Evolutionary conservation across 768 basidiomycete species (phyloP).

Genomic region (Phaeolepiota aurea): DNA sequence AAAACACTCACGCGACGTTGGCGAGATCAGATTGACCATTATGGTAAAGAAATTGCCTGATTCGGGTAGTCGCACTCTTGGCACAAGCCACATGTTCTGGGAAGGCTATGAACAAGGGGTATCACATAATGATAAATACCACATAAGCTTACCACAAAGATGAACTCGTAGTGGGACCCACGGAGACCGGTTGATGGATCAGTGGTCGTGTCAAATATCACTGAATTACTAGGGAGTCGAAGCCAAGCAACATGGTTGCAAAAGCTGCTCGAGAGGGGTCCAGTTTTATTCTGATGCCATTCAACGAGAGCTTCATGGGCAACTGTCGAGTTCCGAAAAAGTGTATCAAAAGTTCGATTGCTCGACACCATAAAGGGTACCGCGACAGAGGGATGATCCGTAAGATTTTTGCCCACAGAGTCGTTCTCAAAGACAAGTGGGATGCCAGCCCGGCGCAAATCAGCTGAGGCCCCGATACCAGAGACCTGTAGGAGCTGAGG

Average conservation of each 20-base stretch:
- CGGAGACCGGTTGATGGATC: conserved; percentile 23
- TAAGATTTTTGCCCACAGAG: conserved; percentile 40
- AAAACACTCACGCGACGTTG: conserved; percentile 29
- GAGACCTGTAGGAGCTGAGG: conserved; percentile 30
- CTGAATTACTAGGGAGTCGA: conserved; percentile 16
- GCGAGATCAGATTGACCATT: conserved; percentile 17
- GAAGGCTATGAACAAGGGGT: background rate
- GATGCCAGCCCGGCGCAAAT: conserved; percentile 29
- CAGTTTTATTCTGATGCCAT: conserved; percentile 18
- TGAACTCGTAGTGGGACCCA: conserved; percentile 22
- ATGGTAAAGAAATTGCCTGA: conserved; percentile 23
- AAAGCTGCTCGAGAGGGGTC: conserved; percentile 18
- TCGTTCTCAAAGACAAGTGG: conserved; percentile 24
- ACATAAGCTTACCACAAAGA: conserved; percentile 17
- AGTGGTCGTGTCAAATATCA: conserved; percentile 13
- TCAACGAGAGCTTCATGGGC: conserved; percentile 11
- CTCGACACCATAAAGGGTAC: conserved; percentile 18
- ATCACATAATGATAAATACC: background rate
- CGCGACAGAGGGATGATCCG: conserved; percentile 25
- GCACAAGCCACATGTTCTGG: conserved; percentile 5
- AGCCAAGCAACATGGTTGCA: conserved; percentile 21
- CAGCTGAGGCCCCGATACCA: conserved; percentile 28
- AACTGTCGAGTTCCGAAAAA: conserved; percentile 12
- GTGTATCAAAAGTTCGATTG: conserved; percentile 14
- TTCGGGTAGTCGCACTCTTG: conserved; percentile 11